Evolutionary conservation across 2,329 filamentous ascomycete species (phyloP).

Genomic region (Keithomyces neogunnii): DNA sequence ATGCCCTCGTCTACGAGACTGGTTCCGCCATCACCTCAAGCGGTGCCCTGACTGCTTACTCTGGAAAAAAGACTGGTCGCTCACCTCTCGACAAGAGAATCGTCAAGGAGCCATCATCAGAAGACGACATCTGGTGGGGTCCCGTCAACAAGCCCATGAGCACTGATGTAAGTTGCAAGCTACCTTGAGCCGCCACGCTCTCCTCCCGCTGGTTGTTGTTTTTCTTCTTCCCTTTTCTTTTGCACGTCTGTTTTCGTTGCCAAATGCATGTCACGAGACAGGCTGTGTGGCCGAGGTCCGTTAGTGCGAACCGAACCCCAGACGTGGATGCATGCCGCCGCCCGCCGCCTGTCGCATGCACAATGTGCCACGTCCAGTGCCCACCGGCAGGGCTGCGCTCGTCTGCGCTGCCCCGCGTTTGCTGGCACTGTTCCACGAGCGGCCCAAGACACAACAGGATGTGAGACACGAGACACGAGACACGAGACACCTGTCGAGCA

Average conservation of each 20-base stretch:
- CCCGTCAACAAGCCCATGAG: constrained; percentile 99
- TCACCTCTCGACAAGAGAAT: constrained; percentile 97
- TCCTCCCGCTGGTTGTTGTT: not conserved
- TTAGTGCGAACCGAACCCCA: not conserved
- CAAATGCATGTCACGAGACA: not conserved
- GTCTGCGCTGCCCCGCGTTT: not conserved
- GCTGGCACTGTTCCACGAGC: not conserved
- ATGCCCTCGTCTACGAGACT: constrained; percentile 91
- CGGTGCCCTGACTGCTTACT: constrained; percentile 94
- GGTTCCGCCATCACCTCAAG: constrained; percentile 95
- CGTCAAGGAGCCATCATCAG: constrained; percentile 81
- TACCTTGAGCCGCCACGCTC: too few species aligned
- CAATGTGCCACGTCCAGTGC: not conserved
- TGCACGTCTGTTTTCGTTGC: constrained; percentile 8
- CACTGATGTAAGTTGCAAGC: constrained; percentile 61
- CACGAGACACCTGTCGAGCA: too few species aligned
- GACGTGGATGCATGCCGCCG: not conserved
- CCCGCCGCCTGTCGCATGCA: not conserved
- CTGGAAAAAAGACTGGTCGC: constrained; percentile 93
- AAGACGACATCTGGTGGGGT: constrained; percentile 97
- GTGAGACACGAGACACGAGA: too few species aligned
- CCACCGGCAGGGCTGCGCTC: not conserved
- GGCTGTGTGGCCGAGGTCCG: not conserved
- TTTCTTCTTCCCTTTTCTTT: constrained; percentile 3
- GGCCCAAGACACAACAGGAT: too few species aligned